A percentile compares a stretch with the other conserved stretches of the same genome.
These are phyloP conservation scores for Podospora australis DNA, from an alignment of 495 filamentous ascomycete genomes.

Conservation along the genomic window DNA sequence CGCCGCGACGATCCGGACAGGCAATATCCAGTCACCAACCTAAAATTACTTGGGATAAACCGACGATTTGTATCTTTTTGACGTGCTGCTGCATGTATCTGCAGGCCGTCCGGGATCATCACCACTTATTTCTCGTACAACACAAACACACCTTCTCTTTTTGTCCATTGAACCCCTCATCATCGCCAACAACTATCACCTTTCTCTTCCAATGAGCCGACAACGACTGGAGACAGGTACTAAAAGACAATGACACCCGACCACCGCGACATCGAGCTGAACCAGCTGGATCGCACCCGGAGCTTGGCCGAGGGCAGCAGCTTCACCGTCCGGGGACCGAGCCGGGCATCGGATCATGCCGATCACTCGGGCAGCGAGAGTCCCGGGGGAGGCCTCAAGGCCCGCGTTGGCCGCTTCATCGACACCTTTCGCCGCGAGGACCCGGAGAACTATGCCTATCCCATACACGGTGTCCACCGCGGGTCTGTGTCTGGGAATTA, in stretches of 20 bases:
- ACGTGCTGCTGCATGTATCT: background rate
- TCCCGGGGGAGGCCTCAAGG: constrained; percentile 11
- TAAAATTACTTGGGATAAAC: background rate
- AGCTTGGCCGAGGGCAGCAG: constrained; percentile 19
- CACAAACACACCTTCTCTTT: background rate
- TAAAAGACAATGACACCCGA: constrained; percentile 19
- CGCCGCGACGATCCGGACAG: too few relatives aligned
- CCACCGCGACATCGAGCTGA: constrained; percentile 24
- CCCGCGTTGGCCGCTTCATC: constrained; percentile 16
- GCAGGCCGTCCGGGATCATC: background rate
- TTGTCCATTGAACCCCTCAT: background rate
- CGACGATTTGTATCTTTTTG: background rate
- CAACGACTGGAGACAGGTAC: too few relatives aligned
- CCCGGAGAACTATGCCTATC: background rate
- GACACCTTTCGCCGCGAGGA: constrained; percentile 27
- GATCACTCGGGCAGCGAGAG: background rate
- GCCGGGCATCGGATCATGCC: background rate
- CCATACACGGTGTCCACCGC: constrained; percentile 5
- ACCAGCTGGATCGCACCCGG: constrained; percentile 10
- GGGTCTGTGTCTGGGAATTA: background rate
- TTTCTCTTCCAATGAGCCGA: constrained; percentile 1
- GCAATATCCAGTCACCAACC: too few relatives aligned
- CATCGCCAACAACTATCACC: background rate
- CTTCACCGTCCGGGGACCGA: constrained; percentile 11
- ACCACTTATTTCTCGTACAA: too few relatives aligned